These are phyloP conservation scores for Plantago major DNA, from an alignment of 257 asterid species.

Conservation along the genomic window DNA sequence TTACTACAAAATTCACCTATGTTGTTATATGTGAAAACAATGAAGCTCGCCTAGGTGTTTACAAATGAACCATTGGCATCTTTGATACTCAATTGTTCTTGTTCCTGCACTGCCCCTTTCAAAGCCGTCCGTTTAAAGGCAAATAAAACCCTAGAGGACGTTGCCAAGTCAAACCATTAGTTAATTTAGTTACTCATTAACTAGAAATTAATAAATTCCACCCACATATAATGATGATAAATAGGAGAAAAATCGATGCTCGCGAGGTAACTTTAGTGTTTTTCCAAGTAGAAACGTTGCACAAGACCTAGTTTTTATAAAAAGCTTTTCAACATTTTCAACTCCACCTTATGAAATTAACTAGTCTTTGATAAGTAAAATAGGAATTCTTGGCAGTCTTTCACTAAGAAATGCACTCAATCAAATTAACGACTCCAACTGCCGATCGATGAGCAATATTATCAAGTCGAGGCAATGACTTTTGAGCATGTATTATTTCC, in stretches of 20 bases:
- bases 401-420: conserved; percentile 8
- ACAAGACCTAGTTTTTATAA: background rate
- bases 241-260: background rate
- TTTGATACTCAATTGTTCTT: no score
- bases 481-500: background rate
- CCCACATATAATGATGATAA: conserved; percentile 12
- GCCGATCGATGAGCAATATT: background rate
- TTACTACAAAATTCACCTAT: no score
- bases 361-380: background rate
- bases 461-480: conserved; percentile 1
- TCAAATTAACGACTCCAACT: conserved; percentile 4
- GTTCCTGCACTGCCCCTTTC: no score
- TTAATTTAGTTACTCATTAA: background rate
- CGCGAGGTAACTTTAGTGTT: background rate
- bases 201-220: background rate
- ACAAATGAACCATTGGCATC: no score
- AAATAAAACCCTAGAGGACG: no score
- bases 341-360: conserved; percentile 2
- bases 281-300: background rate
- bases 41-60: no score
- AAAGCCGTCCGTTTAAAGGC: no score
- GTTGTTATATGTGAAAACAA: no score
- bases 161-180: background rate
- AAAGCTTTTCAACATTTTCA: background rate
- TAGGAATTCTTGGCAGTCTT: conserved; percentile 6